Conservation (phyloP, 306 rosid genomes). For the Vigna unguiculata region DNA sequence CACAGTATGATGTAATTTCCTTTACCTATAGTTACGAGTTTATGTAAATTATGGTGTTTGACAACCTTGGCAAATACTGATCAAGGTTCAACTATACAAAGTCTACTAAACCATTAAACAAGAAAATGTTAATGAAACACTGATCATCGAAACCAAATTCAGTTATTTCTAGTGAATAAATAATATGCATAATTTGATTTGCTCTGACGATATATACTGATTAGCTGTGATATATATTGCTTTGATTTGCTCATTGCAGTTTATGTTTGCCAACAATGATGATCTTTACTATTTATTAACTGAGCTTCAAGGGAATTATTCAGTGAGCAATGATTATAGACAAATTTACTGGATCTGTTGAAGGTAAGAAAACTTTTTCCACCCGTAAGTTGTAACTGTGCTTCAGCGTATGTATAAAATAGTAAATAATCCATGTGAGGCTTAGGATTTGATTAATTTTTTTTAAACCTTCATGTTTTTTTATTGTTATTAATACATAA, state of each 20-base stretch:
- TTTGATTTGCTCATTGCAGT: background rate
- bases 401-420: background rate
- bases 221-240: too few species aligned
- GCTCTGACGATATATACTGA: background rate
- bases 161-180: background rate
- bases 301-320: slow-evolving; percentile 26
- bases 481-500: too few species aligned
- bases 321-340: slow-evolving; percentile 21
- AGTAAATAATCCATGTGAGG: too few species aligned
- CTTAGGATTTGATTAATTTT: background rate
- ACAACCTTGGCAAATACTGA: too few species aligned
- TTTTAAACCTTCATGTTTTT: too few species aligned
- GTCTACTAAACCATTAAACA: too few species aligned
- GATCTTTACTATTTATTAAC: background rate
- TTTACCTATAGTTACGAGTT: too few species aligned
- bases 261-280: background rate
- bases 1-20: too few species aligned
- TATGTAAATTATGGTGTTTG: too few species aligned
- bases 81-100: too few species aligned
- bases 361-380: slow-evolving; percentile 19
- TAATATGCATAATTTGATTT: background rate
- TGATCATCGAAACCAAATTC: too few species aligned
- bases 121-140: too few species aligned
- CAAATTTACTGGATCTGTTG: slow-evolving; percentile 30
- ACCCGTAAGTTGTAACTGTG: background rate